phyloP scores from a whole-genome alignment of 495 filamentous ascomycete genomes.

The Parathielavia hyrcaniae region DNA sequence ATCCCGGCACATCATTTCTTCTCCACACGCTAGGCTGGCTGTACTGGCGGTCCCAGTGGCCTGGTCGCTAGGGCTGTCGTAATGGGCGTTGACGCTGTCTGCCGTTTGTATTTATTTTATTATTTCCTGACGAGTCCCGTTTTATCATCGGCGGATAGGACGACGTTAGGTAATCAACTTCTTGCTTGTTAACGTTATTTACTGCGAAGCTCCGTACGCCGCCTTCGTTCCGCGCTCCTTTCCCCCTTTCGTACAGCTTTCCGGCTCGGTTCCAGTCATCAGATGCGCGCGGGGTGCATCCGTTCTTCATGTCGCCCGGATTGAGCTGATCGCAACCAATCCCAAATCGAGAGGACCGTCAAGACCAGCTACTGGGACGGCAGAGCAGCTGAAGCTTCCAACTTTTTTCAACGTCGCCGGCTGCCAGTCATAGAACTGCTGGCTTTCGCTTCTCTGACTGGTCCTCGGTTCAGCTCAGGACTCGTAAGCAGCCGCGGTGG shows the following conservation, averaged over 20 bases:
- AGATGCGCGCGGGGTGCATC: constrained; percentile 3
- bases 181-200: neutral
- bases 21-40: neutral
- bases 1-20: constrained; percentile 13
- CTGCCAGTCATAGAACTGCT: neutral
- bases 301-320: neutral
- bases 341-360: constrained; percentile 5
- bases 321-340: constrained; percentile 17
- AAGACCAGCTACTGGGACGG: constrained; percentile 5
- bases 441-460: neutral
- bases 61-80: constrained; percentile 2
- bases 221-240: neutral
- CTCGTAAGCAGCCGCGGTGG: constrained; percentile 15
- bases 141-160: neutral
- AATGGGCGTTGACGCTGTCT: constrained; percentile 7
- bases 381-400: constrained; percentile 10
- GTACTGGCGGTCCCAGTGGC: constrained; percentile 14
- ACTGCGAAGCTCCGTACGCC: neutral
- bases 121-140: neutral
- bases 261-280: no score
- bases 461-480: constrained; percentile 9
- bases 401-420: neutral
- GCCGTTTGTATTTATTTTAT: constrained; percentile 8
- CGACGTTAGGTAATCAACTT: no score
- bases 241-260: neutral